Conservation (phyloP, 768 basidiomycete species). For the Phylloporus arenicola region DNA sequence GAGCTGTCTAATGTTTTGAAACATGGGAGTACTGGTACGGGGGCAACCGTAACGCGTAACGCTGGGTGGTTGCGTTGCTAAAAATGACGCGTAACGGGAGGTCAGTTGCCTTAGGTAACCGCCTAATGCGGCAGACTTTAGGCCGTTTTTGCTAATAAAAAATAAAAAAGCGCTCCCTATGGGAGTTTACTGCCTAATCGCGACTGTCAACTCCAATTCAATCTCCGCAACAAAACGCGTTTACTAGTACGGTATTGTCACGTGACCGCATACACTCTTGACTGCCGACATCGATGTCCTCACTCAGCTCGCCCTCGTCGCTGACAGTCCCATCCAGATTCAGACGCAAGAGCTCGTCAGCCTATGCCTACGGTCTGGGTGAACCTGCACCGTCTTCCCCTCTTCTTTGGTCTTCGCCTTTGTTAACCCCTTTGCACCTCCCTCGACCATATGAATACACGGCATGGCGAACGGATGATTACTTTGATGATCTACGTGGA, state of each 20-base stretch:
- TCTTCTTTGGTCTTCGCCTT: conserved; percentile 17
- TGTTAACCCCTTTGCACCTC: conserved; percentile 11
- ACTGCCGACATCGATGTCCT: conserved; percentile 26
- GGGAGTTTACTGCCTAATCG: too few species aligned
- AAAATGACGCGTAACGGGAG: too few species aligned
- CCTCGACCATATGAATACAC: conserved; percentile 1
- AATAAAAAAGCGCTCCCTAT: too few species aligned
- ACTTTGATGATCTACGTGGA: background rate
- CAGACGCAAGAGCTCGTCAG: conserved; percentile 21
- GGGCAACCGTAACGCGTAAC: too few species aligned
- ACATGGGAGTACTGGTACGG: background rate
- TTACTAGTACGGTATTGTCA: conserved; percentile 19
- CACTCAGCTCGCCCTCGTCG: conserved; percentile 6
- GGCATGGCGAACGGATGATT: conserved; percentile 4
- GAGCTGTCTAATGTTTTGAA: background rate
- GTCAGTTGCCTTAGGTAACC: too few species aligned
- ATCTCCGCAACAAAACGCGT: conserved; percentile 34
- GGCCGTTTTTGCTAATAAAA: too few species aligned
- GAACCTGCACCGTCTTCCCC: conserved; percentile 14
- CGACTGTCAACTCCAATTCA: conserved; percentile 12
- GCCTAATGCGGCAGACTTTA: too few species aligned
- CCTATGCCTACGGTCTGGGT: background rate
- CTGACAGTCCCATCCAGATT: conserved; percentile 15
- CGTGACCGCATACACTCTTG: conserved; percentile 30
- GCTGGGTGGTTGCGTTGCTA: too few species aligned